phyloP scores from a whole-genome alignment of 345 rosid genomes.

The Microcos paniculata region DNA sequence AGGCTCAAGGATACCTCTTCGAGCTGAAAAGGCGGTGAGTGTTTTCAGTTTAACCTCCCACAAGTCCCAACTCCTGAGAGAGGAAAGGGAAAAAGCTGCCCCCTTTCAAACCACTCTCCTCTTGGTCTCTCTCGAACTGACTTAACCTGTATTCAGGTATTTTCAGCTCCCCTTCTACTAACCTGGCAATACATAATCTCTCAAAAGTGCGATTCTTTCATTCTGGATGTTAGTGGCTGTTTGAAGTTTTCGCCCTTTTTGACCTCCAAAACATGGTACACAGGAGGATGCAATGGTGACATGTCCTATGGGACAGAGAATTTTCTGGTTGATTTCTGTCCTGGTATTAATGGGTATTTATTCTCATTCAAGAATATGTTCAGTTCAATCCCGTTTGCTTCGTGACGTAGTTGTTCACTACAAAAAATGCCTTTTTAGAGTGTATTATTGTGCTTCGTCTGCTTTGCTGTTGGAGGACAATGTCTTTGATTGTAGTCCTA shows the following conservation, averaged over 20 bases:
- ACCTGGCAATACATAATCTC: not conserved
- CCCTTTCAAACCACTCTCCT: not conserved
- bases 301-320: not conserved
- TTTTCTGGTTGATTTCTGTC: not conserved
- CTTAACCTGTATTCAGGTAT: not conserved
- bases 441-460: slow-evolving; percentile 24
- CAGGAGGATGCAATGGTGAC: not conserved
- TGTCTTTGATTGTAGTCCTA: slow-evolving; percentile 24
- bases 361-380: slow-evolving; percentile 18
- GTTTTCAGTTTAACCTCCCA: too few species aligned
- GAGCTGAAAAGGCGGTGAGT: not conserved
- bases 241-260: not conserved
- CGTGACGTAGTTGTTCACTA: not conserved
- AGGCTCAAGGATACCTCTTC: too few species aligned
- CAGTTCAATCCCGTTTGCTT: slow-evolving; percentile 15
- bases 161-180: not conserved
- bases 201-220: not conserved
- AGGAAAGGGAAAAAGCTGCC: not conserved
- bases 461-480: slow-evolving; percentile 36
- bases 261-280: slow-evolving; percentile 1
- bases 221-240: not conserved
- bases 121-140: not conserved
- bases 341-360: slow-evolving; percentile 28
- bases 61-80: not conserved
- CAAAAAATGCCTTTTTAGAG: slow-evolving; percentile 15